Evolutionary conservation across 2,329 filamentous ascomycete genomes (phyloP), one percentile per base, ranked within the genome.

Genomic region (Microdochium nivale): DNA sequence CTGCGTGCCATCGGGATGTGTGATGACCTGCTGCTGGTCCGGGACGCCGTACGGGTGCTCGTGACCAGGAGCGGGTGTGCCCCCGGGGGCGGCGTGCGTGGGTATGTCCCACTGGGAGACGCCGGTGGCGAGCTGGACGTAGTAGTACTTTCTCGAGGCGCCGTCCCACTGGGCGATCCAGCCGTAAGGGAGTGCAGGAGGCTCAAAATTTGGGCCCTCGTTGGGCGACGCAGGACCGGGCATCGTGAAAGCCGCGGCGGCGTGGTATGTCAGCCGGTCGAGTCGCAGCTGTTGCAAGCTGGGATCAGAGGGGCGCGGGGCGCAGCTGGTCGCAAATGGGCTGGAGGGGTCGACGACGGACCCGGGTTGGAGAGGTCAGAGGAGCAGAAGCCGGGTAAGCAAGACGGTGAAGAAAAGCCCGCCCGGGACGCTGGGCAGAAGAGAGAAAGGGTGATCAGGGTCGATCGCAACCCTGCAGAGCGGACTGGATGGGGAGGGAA

Each of bases 71-170:
- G 71, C 77, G 47, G 79, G 83, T 35, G 79, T 83, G 62, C 72
- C 81, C 55, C 82, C 80, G 23, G 80, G 81, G 8, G 79, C 83
- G 49, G 83, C 76, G 53, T 81, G 74, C 14, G 81, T 87, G 30
- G 85, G 85, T 30, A 79, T 76, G n/a, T 88, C 84, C 85, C 86
- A 88, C 67, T 88, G 84, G 56, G 84, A 87, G 35, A 80, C 75
- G 48, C 85, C 85, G 8, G 84, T 88, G 50, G 82, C 83, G 51
- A 88, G 78, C 67, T 88, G 84, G 49, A 88, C 85, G 65, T 81
- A 86, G 67, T 86, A 86, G 65, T 86, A 86, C 65, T 84, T 84
- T 65, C 74, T 78, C 65, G 75, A 81, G 52, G 74, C 64, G 55
- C 76, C 78, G 62, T 86, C 83, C 83, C 83, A 86, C 69, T 86